Conservation (phyloP, 345 rosid genomes). For the Bruguiera sexangula region DNA sequence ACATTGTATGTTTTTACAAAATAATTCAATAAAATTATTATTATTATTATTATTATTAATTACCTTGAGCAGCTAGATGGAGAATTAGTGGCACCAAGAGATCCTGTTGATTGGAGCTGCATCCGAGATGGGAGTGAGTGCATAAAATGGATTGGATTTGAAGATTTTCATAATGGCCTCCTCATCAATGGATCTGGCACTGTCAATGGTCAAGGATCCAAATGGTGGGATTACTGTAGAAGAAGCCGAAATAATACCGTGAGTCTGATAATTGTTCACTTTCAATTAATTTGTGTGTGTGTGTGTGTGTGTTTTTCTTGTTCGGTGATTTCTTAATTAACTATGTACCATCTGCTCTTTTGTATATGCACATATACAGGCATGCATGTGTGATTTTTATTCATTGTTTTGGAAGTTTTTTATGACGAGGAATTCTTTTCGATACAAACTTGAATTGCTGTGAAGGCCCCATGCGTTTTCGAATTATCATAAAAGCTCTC, state of each 20-base stretch:
- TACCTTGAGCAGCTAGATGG: conserved; percentile 31
- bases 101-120: conserved; percentile 41
- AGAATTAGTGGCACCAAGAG: conserved; percentile 30
- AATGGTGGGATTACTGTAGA: conserved; percentile 41
- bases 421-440: not conserved
- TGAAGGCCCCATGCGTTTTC: too few relatives aligned
- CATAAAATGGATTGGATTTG: conserved; percentile 38
- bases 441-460: too few relatives aligned
- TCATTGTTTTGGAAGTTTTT: not conserved
- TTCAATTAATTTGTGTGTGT: not conserved
- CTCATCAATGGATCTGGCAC: conserved; percentile 39
- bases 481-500: too few relatives aligned
- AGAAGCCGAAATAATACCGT: conserved; percentile 18
- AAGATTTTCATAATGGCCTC: conserved; percentile 31
- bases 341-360: too few relatives aligned
- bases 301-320: too few relatives aligned
- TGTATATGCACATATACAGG: too few relatives aligned
- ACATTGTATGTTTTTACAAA: too few relatives aligned
- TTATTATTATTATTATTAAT: not conserved
- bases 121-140: conserved; percentile 1
- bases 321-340: too few relatives aligned
- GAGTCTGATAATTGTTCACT: not conserved
- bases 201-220: conserved; percentile 44
- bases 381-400: not conserved
- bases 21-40: not conserved